These are phyloP conservation scores for Leucocoprinus leucothites DNA, from an alignment of 768 basidiomycete genomes.

Conservation along the genomic window DNA sequence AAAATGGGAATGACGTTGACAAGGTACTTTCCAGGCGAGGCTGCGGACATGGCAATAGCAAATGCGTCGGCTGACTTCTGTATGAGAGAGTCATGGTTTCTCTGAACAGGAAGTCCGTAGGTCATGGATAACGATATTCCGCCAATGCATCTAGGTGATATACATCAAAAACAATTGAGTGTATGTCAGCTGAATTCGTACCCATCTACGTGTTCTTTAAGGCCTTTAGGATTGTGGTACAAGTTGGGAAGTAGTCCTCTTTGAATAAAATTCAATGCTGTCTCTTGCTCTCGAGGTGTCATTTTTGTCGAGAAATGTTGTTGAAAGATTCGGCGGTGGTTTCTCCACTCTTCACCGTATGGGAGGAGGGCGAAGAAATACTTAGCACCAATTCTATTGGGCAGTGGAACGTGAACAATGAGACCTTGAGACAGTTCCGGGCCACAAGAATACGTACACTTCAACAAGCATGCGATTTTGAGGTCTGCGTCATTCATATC, in stretches of 20 bases:
- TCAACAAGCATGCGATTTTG: conserved; percentile 11
- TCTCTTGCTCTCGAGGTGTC: background rate
- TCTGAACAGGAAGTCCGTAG: conserved; percentile 4
- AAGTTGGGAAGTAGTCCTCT: background rate
- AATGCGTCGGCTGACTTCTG: background rate
- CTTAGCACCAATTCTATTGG: conserved; percentile 1
- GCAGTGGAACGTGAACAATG: no score
- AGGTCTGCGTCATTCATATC: background rate
- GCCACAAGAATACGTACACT: no score
- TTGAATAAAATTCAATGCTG: background rate
- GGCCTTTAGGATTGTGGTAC: background rate
- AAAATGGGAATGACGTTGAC: conserved; percentile 28
- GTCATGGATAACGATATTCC: background rate
- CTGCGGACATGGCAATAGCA: conserved; percentile 6
- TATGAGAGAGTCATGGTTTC: background rate
- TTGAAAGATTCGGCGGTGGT: conserved; percentile 24
- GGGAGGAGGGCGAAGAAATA: conserved; percentile 12
- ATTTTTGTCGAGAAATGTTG: conserved; percentile 17
- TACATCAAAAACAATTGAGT: no score
- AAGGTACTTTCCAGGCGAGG: conserved; percentile 24
- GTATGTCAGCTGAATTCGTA: background rate
- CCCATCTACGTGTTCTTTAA: background rate
- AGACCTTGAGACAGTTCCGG: no score
- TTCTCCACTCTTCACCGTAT: conserved; percentile 24
- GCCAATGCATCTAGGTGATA: background rate